These are phyloP conservation scores for Penicillium sp. DNA, from an alignment of 2,329 filamentous ascomycete genomes.

Conservation along the genomic window DNA sequence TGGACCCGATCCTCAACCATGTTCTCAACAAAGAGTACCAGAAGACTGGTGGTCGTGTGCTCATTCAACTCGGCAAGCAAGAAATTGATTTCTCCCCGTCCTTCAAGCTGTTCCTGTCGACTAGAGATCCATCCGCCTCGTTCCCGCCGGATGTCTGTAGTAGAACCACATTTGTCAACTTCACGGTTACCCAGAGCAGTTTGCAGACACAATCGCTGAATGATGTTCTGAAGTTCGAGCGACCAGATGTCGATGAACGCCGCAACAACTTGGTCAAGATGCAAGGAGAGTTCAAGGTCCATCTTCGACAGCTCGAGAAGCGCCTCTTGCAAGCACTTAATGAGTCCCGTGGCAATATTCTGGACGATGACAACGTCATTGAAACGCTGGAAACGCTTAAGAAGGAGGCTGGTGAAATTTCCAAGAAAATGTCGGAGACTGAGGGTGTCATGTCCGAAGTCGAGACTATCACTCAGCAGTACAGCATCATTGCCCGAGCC, in stretches of 20 bases:
- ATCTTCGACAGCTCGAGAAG: slow-evolving; percentile 92
- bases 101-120: slow-evolving; percentile 93
- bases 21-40: slow-evolving; percentile 99
- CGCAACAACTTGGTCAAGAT: slow-evolving; percentile 97
- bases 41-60: slow-evolving; percentile 93
- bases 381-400: slow-evolving; percentile 97
- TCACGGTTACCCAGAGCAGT: slow-evolving; percentile 98
- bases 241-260: slow-evolving; percentile 94
- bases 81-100: slow-evolving; percentile 98
- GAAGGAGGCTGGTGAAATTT: slow-evolving; percentile 95
- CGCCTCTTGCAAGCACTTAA: slow-evolving; percentile 91
- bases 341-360: slow-evolving; percentile 94
- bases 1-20: slow-evolving; percentile 96
- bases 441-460: slow-evolving; percentile 98
- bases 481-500: slow-evolving; percentile 86
- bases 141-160: slow-evolving; percentile 98
- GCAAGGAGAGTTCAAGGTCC: slow-evolving; percentile 98
- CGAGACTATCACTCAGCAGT: slow-evolving; percentile 90
- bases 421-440: slow-evolving; percentile 91
- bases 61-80: slow-evolving; percentile 97
- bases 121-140: slow-evolving; percentile 89
- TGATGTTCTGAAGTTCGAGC: slow-evolving; percentile 94
- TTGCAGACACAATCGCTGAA: slow-evolving; percentile 97
- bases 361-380: slow-evolving; percentile 97
- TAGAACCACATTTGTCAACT: slow-evolving; percentile 98